Evolutionary conservation across 2,329 filamentous ascomycete genomes (phyloP), one percentile per base, ranked within the genome.

Genomic region (Tolypocladium paradoxum): DNA sequence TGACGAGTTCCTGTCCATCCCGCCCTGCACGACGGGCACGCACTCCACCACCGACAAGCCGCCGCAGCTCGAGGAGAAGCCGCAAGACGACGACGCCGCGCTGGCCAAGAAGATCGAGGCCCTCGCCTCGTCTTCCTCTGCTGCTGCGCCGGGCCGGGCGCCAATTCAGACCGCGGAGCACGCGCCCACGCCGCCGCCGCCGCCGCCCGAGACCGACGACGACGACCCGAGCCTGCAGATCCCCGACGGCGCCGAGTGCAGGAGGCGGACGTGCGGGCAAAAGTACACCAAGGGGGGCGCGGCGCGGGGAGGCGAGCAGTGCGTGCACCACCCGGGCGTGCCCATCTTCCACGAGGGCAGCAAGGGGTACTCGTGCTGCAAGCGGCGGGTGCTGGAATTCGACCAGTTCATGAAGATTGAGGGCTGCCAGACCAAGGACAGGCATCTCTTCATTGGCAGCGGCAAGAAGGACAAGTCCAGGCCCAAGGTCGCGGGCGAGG

Each of bases 361-460:
- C 73, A 99, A 99, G 75, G 93, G 93, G 1, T 99, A 93, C 78
- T 90, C 84, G 55, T 99, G 93, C 76, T 99, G 93, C 74, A 97
- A 97, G 80, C 79, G 90, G 62, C 81, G 90, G 37, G 93, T 99
- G 54, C 74, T 99, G 55, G 93, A 99, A 67, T 99, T 99, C 70
- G 91, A 99, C 68, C 87, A 97, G 70, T 99, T 99, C 72, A 84
- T 99, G 84, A 93, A 88, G 71, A 92, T 99, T 55, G 84, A 88
- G 62, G 93, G 93, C 1, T 99, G 93, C 73, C 84, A 83, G 68
- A 90, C 86, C 45, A 93, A 91, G 71, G 75, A 77, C 45, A 77
- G 80, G 55, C 93, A 99, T 74, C 71, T 96, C 59, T 99, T 96
- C 64, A 78, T 97, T 35, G 88, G 88, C 4, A 87, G 79, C 59